Percentiles rank a stretch among this genome's conserved stretches.
Evolutionary conservation across 2,329 filamentous ascomycete species (phyloP).

Genomic region (Penicillium janthinellum): DNA sequence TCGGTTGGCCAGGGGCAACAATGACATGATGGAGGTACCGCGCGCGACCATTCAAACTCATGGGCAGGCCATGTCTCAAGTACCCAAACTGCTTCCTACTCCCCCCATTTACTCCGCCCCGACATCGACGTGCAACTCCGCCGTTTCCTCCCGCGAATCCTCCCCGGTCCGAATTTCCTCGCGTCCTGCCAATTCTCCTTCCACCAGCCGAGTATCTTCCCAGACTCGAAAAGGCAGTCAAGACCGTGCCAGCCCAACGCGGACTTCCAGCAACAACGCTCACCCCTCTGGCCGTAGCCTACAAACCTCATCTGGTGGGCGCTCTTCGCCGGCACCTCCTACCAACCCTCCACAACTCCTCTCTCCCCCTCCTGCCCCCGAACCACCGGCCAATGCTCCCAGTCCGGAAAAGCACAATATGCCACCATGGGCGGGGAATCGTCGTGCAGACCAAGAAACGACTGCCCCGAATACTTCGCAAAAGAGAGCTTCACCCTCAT

Average conservation of each 20-base stretch:
- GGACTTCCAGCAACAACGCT: constrained; percentile 49
- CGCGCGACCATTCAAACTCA: constrained; percentile 32
- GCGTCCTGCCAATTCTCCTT: constrained; percentile 33
- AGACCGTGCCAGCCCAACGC: constrained; percentile 62
- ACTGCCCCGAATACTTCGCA: constrained; percentile 41
- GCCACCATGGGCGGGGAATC: constrained; percentile 37
- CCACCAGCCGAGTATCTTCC: constrained; percentile 41
- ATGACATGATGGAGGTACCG: constrained; percentile 33
- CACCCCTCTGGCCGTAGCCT: constrained; percentile 33
- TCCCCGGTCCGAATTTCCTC: constrained; percentile 46
- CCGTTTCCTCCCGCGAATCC: constrained; percentile 51
- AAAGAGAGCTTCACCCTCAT: constrained; percentile 32
- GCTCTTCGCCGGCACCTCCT: constrained; percentile 68
- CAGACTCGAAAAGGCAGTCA: constrained; percentile 69
- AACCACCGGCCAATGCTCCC: constrained; percentile 63
- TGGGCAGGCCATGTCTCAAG: constrained; percentile 33
- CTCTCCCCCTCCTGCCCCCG: constrained; percentile 58
- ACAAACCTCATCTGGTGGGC: constrained; percentile 62
- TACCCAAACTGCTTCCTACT: constrained; percentile 36
- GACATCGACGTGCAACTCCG: constrained; percentile 48
- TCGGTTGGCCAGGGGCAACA: constrained; percentile 31
- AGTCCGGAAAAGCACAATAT: constrained; percentile 64
- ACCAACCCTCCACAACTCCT: constrained; percentile 68
- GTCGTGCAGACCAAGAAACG: constrained; percentile 34
- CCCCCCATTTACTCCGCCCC: constrained; percentile 32